These are phyloP conservation scores for Eustoma russellianum DNA, from an alignment of 257 asterid species.

Conservation along the genomic window DNA sequence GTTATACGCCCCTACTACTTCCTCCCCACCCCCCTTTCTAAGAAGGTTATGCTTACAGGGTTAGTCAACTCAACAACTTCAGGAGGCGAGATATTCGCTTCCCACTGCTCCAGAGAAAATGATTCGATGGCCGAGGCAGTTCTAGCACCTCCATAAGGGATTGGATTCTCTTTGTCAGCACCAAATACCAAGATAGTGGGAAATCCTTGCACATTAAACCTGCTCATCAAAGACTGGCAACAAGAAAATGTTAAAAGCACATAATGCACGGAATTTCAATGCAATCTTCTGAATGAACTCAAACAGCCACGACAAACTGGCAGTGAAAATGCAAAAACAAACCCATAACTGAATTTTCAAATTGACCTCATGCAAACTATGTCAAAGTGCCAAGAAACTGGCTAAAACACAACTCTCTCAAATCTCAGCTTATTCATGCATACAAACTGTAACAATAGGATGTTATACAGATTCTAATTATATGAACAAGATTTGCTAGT, in stretches of 20 bases:
- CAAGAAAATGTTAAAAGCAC: conserved; percentile 3
- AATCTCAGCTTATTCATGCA: too few relatives aligned
- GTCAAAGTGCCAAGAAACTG: too few relatives aligned
- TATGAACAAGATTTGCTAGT: too few relatives aligned
- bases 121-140: conserved; percentile 88
- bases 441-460: too few relatives aligned
- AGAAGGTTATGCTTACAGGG: conserved; percentile 37
- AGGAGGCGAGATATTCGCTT: conserved; percentile 74
- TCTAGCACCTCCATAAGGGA: conserved; percentile 85
- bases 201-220: conserved; percentile 90
- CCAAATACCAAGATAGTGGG: conserved; percentile 97
- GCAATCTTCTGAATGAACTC: not conserved
- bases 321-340: too few relatives aligned
- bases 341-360: too few relatives aligned
- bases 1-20: not conserved
- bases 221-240: conserved; percentile 93
- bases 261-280: too few relatives aligned
- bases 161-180: conserved; percentile 80
- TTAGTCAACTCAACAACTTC: conserved; percentile 88
- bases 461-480: too few relatives aligned
- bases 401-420: too few relatives aligned
- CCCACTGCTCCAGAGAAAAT: conserved; percentile 83
- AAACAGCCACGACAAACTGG: not conserved
- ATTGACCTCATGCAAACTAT: too few relatives aligned
- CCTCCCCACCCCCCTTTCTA: not conserved